Evolutionary conservation across 2,329 filamentous ascomycete species (phyloP).

Genomic region (Septoria petroselini): DNA sequence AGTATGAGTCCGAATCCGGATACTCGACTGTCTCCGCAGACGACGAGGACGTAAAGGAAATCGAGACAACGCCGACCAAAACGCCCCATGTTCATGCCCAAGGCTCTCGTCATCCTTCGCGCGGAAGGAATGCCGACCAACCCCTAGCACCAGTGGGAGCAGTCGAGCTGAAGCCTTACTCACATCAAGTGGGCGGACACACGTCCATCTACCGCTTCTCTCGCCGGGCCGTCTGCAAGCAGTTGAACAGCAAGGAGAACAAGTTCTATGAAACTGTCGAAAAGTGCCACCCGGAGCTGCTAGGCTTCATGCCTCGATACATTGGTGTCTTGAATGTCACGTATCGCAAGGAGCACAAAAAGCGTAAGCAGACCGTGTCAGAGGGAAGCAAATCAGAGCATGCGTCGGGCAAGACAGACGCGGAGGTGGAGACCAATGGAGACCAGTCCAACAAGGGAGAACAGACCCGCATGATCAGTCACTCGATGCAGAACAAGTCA

Average conservation of each 20-base stretch:
- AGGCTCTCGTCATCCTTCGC: constrained; percentile 18
- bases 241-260: constrained; percentile 96
- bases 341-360: constrained; percentile 74
- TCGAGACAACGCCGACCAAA: constrained; percentile 30
- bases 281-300: constrained; percentile 79
- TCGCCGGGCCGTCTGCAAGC: constrained; percentile 91
- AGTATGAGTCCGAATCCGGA: constrained; percentile 38
- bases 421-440: constrained; percentile 29
- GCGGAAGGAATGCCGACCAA: constrained; percentile 29
- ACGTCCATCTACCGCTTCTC: constrained; percentile 97
- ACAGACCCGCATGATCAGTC: constrained; percentile 58
- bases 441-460: constrained; percentile 24
- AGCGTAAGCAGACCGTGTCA: constrained; percentile 41
- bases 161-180: constrained; percentile 94
- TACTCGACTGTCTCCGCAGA: constrained; percentile 56
- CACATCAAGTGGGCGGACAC: constrained; percentile 95
- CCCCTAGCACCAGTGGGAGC: constrained; percentile 68
- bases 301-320: constrained; percentile 90
- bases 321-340: constrained; percentile 97
- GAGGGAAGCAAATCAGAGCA: constrained; percentile 34
- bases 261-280: constrained; percentile 98
- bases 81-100: constrained; percentile 36
- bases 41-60: constrained; percentile 27
- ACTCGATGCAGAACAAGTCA: constrained; percentile 65
- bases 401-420: constrained; percentile 11